Conservation (phyloP, 2,329 filamentous ascomycete species). For the Monosporascus sp. region DNA sequence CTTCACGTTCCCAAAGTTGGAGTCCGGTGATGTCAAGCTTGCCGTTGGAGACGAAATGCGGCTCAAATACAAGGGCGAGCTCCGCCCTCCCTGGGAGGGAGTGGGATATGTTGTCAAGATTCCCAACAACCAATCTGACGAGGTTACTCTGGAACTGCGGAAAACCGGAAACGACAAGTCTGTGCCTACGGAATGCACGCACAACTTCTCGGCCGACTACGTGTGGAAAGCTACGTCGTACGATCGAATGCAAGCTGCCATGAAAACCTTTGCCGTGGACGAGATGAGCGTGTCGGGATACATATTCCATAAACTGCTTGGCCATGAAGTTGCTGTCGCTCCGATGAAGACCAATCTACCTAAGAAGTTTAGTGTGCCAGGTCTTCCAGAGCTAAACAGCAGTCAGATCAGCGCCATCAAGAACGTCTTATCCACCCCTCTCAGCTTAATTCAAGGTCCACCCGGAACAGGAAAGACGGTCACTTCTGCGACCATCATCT, state of each 20-base stretch:
- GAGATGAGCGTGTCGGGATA: slow-evolving; percentile 98
- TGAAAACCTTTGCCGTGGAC: slow-evolving; percentile 98
- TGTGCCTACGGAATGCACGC: slow-evolving; percentile 90
- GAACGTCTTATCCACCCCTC: slow-evolving; percentile 84
- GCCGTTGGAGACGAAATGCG: slow-evolving; percentile 99
- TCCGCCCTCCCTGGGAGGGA: slow-evolving; percentile 90
- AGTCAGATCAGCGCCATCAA: slow-evolving; percentile 97
- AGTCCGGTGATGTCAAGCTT: slow-evolving; percentile 95
- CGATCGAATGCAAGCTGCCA: slow-evolving; percentile 97
- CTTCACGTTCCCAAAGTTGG: slow-evolving; percentile 93
- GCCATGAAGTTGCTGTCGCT: slow-evolving; percentile 88
- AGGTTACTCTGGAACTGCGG: slow-evolving; percentile 90
- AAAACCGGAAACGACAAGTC: slow-evolving; percentile 94
- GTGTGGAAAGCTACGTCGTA: slow-evolving; percentile 99
- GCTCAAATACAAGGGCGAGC: slow-evolving; percentile 89
- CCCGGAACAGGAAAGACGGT: slow-evolving; percentile 98
- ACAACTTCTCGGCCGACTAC: slow-evolving; percentile 97
- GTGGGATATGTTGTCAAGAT: slow-evolving; percentile 99
- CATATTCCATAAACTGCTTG: slow-evolving; percentile 94
- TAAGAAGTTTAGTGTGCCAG: slow-evolving; percentile 93
- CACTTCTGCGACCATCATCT: slow-evolving; percentile 97
- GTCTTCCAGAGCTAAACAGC: slow-evolving; percentile 87
- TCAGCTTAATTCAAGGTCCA: slow-evolving; percentile 94
- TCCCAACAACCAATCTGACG: slow-evolving; percentile 97
- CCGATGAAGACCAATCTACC: slow-evolving; percentile 95